A percentile compares a stretch with the other conserved stretches of the same genome.
Conservation (phyloP, 345 rosid species). For the Citrus sp. region DNA sequence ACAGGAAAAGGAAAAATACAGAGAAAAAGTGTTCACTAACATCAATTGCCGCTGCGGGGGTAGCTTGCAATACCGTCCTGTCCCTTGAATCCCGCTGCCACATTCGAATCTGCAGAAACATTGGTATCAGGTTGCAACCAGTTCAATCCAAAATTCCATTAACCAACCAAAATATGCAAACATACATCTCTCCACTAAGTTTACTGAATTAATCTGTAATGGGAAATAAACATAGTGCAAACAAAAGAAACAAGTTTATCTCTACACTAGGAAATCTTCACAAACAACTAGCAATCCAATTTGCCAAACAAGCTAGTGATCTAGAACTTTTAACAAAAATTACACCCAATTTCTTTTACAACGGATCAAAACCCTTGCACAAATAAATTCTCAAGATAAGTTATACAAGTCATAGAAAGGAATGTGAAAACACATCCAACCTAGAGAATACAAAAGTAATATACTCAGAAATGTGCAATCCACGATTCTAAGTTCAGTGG, state of each 20-base stretch:
- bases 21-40: constrained; percentile 35
- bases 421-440: neutral
- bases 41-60: constrained; percentile 94
- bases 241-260: neutral
- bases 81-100: constrained; percentile 86
- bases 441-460: neutral
- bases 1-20: constrained; percentile 10
- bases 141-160: constrained; percentile 1
- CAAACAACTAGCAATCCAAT: neutral
- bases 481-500: neutral
- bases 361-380: neutral
- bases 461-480: neutral
- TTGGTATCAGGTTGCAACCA: constrained; percentile 6
- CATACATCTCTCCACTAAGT: neutral
- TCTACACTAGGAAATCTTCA: neutral
- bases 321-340: neutral
- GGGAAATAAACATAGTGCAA: neutral
- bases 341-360: neutral
- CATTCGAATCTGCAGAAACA: constrained; percentile 60
- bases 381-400: neutral
- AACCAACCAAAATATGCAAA: neutral
- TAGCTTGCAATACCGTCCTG: constrained; percentile 73
- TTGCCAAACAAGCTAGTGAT: neutral
- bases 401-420: neutral
- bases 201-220: neutral